Conservation (phyloP, 139 green algal genomes). For the Chlamydomonas schloesseri region DNA sequence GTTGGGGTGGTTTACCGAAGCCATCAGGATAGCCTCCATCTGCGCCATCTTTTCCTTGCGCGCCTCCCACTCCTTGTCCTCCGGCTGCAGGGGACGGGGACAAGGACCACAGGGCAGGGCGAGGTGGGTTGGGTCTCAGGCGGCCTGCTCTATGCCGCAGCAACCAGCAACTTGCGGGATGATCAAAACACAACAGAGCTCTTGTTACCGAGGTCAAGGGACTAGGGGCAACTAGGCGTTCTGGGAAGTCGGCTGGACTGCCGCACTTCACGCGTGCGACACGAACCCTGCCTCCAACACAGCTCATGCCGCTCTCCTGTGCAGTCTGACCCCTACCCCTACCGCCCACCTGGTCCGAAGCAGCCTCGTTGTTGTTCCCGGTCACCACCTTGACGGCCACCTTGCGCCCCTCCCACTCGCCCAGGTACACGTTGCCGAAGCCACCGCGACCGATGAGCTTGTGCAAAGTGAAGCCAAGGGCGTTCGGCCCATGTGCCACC, state of each 20-base stretch:
- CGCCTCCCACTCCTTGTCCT: constrained; percentile 63
- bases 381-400: constrained; percentile 61
- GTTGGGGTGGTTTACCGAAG: constrained; percentile 56
- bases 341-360: constrained; percentile 14
- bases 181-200: no score
- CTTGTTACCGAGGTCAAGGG: no score
- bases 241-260: no score
- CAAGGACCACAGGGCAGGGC: background rate
- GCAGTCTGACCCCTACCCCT: no score
- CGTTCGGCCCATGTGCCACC: constrained; percentile 26
- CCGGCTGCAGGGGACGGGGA: constrained; percentile 18
- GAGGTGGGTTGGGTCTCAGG: background rate
- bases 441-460: constrained; percentile 56
- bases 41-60: constrained; percentile 66
- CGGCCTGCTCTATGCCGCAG: no score
- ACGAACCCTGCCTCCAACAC: no score
- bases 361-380: constrained; percentile 27
- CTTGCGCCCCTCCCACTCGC: constrained; percentile 51
- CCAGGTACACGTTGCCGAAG: constrained; percentile 61
- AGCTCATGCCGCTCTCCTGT: no score
- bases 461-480: constrained; percentile 35
- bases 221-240: no score
- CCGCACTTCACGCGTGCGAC: no score
- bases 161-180: no score
- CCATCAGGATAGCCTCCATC: constrained; percentile 68